These are phyloP conservation scores for Arthroderma sp. DNA, from an alignment of 2,329 filamentous ascomycete genomes.

Conservation along the genomic window DNA sequence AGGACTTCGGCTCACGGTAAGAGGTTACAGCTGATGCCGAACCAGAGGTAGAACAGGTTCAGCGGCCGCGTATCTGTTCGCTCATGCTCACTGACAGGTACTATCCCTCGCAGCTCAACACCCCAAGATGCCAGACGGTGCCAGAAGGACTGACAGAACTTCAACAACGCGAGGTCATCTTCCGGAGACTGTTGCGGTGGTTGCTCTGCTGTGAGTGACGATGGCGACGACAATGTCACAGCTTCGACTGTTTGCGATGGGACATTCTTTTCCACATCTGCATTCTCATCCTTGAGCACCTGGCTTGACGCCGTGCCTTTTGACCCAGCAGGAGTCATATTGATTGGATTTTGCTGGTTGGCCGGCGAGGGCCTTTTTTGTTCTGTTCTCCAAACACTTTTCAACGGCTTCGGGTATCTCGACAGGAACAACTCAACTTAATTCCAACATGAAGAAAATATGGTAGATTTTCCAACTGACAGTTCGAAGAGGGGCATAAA, in stretches of 20 bases:
- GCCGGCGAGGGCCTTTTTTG: too few relatives aligned
- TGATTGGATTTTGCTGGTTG: too few relatives aligned
- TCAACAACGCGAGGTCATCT: neutral
- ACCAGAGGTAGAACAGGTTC: slow-evolving; percentile 43
- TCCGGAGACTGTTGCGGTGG: neutral
- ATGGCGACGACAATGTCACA: too few relatives aligned
- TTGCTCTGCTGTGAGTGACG: neutral
- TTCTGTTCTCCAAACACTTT: too few relatives aligned
- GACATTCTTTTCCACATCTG: neutral
- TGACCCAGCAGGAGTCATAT: too few relatives aligned
- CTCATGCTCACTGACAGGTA: slow-evolving; percentile 42
- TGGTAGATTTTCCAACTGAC: too few relatives aligned
- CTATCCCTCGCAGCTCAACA: slow-evolving; percentile 42
- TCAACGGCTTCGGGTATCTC: too few relatives aligned
- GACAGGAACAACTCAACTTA: too few relatives aligned
- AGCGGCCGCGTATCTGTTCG: slow-evolving; percentile 41
- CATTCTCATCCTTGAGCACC: neutral
- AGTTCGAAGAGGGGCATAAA: too few relatives aligned
- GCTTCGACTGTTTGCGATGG: neutral
- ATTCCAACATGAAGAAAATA: too few relatives aligned
- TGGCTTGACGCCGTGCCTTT: too few relatives aligned
- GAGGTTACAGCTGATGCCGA: slow-evolving; percentile 44
- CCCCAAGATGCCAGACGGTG: slow-evolving; percentile 20
- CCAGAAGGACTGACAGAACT: slow-evolving; percentile 8
- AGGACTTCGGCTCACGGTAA: slow-evolving; percentile 37